Percentiles rank a stretch among this genome's conserved stretches.
Evolutionary conservation across 1,284 basidiomycete genomes (phyloP).

Genomic region (Chiua sp.): DNA sequence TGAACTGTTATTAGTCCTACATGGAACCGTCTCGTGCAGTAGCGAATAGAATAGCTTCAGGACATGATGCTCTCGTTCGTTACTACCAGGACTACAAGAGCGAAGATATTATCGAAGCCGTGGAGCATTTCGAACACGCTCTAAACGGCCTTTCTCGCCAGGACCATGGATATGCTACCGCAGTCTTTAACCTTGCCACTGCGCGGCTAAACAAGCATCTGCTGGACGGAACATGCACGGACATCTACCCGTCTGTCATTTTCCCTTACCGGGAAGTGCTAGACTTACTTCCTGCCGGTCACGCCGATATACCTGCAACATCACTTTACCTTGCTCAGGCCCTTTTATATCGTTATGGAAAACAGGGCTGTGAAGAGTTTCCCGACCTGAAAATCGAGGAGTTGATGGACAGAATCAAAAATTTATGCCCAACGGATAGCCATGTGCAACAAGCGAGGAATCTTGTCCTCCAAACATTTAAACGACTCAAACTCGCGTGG

Average conservation of each 20-base stretch:
- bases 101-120: too few relatives aligned
- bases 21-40: too few relatives aligned
- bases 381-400: too few relatives aligned
- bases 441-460: slow-evolving; percentile 2
- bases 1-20: too few relatives aligned
- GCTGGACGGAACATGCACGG: not conserved
- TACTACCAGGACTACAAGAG: too few relatives aligned
- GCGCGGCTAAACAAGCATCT: slow-evolving; percentile 2
- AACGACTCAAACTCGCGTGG: not conserved
- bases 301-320: slow-evolving; percentile 9
- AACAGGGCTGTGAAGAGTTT: too few relatives aligned
- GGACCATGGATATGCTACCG: not conserved
- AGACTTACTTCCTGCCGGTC: not conserved
- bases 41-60: too few relatives aligned
- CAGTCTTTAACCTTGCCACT: slow-evolving; percentile 19
- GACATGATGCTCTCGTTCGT: too few relatives aligned
- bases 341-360: slow-evolving; percentile 7
- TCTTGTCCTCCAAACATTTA: not conserved
- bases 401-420: too few relatives aligned
- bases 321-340: slow-evolving; percentile 1
- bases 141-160: too few relatives aligned
- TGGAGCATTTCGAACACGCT: too few relatives aligned
- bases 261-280: not conserved
- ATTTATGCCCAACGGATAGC: not conserved
- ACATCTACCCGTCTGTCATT: slow-evolving; percentile 1